phyloP scores from a whole-genome alignment of 2,329 filamentous ascomycete species.

The Clarireedia homoeocarpa region DNA sequence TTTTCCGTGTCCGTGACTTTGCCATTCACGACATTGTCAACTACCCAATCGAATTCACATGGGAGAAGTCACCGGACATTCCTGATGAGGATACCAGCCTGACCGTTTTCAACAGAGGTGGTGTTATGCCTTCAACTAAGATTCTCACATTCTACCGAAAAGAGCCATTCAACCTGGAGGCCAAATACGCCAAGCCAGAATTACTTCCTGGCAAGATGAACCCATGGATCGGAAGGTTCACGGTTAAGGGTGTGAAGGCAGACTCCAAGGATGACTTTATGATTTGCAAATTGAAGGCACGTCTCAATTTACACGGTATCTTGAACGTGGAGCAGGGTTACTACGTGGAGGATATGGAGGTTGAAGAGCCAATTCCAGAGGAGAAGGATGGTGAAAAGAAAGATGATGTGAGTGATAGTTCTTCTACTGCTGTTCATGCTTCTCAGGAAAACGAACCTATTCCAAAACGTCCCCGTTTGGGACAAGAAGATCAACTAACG shows the following conservation, averaged over 20 bases:
- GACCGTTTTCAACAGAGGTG: conserved; percentile 95
- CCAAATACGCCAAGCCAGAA: conserved; percentile 83
- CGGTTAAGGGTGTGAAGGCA: conserved; percentile 93
- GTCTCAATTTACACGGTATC: conserved; percentile 92
- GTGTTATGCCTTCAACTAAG: conserved; percentile 95
- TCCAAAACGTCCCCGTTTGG: conserved; percentile 20
- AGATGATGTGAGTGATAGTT: conserved; percentile 52
- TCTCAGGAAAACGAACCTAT: conserved; percentile 19
- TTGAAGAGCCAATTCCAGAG: conserved; percentile 84
- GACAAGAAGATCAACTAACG: conserved; percentile 23
- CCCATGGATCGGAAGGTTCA: conserved; percentile 96
- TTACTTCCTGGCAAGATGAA: conserved; percentile 80
- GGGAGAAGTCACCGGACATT: conserved; percentile 98
- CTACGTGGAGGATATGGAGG: conserved; percentile 95
- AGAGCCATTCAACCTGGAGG: conserved; percentile 93
- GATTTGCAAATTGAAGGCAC: conserved; percentile 99
- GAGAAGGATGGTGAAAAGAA: conserved; percentile 51
- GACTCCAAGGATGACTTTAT: conserved; percentile 95
- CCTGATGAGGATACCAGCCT: conserved; percentile 96
- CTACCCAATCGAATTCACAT: conserved; percentile 97
- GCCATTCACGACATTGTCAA: conserved; percentile 93
- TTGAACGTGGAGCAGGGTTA: conserved; percentile 96
- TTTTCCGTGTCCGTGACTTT: conserved; percentile 98
- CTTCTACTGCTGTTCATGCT: conserved; percentile 11
- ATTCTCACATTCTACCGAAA: conserved; percentile 99